phyloP scores from a whole-genome alignment of 805 yeast species.

The Candida railenensis region DNA sequence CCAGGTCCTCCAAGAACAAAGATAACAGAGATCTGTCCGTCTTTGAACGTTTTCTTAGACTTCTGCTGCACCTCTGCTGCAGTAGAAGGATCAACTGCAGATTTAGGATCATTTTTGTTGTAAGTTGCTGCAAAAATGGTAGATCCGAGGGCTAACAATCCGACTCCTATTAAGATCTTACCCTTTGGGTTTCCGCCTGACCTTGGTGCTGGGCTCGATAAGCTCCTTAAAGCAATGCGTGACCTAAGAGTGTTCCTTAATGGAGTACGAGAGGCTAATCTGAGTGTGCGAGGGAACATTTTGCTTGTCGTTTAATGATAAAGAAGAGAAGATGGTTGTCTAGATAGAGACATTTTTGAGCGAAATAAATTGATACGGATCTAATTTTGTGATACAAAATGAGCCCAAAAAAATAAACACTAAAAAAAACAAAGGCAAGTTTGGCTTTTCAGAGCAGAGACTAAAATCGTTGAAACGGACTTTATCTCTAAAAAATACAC shows the following conservation, averaged over 20 bases:
- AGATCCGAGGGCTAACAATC: slow-evolving; percentile 52
- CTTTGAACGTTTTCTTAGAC: slow-evolving; percentile 41
- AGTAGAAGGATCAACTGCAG: slow-evolving; percentile 41
- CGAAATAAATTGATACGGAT: neutral
- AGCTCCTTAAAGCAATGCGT: neutral
- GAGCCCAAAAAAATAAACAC: neutral
- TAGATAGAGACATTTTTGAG: neutral
- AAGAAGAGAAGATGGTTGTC: neutral
- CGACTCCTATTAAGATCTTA: slow-evolving; percentile 27
- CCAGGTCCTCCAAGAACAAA: slow-evolving; percentile 98
- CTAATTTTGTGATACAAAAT: neutral
- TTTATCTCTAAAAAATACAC: too few relatives aligned
- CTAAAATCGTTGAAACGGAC: too few relatives aligned
- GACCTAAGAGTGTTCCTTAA: neutral
- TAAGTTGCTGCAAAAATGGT: slow-evolving; percentile 42
- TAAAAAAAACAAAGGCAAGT: neutral
- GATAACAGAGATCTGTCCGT: slow-evolving; percentile 71
- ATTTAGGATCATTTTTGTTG: slow-evolving; percentile 43
- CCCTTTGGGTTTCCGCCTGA: slow-evolving; percentile 20
- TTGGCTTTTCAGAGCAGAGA: neutral
- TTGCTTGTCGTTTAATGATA: neutral
- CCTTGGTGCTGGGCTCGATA: slow-evolving; percentile 13
- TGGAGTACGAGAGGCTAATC: neutral
- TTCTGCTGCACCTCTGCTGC: slow-evolving; percentile 11
- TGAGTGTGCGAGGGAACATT: neutral